These are phyloP conservation scores for Limonium bicolor DNA, from an alignment of 148 eudicot genomes.

Conservation along the genomic window DNA sequence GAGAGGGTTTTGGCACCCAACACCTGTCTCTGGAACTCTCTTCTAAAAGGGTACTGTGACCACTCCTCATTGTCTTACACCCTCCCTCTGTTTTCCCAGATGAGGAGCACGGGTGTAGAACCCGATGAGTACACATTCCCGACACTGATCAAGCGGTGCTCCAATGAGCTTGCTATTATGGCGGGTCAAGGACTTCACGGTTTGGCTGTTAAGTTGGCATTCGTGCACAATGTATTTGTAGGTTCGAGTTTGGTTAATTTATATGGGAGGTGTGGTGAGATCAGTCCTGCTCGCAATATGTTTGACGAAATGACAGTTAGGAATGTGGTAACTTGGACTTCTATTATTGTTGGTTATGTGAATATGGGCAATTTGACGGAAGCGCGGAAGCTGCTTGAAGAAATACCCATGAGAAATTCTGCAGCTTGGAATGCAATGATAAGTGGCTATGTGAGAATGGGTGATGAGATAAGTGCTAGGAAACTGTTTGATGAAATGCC, in stretches of 20 bases:
- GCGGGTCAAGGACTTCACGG: constrained; percentile 46
- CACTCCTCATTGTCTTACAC: constrained; percentile 11
- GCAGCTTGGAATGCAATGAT: constrained; percentile 55
- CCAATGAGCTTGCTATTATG: constrained; percentile 9
- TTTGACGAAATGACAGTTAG: constrained; percentile 48
- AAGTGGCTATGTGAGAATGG: constrained; percentile 27
- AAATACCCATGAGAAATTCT: constrained; percentile 35
- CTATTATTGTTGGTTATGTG: constrained; percentile 37
- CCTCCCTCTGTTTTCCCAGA: constrained; percentile 17
- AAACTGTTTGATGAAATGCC: constrained; percentile 57
- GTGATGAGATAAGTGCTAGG: constrained; percentile 29
- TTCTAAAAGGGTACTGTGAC: constrained; percentile 21
- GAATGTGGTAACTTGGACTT: constrained; percentile 68
- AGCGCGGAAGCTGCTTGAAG: constrained; percentile 42
- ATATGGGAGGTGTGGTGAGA: constrained; percentile 43
- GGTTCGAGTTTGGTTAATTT: constrained; percentile 63
- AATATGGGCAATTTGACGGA: constrained; percentile 20
- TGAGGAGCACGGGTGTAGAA: constrained; percentile 12
- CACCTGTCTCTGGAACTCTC: constrained; percentile 36
- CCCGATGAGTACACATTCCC: constrained; percentile 53
- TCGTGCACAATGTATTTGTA: constrained; percentile 28
- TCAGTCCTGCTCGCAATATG: constrained; percentile 30
- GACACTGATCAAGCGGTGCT: constrained; percentile 32
- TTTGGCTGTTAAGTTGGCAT: constrained; percentile 27
- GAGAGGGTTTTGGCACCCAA: constrained; percentile 20